Evolutionary conservation across 352 stramenopile species (phyloP).

Genomic region (Phytophthora gonapodyides): DNA sequence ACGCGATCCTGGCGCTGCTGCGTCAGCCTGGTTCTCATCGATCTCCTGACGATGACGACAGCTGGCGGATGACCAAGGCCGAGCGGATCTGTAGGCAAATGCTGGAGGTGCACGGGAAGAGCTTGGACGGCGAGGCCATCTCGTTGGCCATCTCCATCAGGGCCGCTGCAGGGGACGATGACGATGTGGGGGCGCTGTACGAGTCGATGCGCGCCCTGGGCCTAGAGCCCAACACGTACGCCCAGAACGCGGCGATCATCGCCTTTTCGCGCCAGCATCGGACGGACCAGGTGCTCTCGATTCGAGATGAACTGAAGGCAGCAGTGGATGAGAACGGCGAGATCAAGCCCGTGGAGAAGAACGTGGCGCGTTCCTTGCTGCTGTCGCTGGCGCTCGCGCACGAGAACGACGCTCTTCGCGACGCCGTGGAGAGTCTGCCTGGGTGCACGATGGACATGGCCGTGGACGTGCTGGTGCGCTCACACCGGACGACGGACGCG

Average conservation of each 20-base stretch:
- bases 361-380: constrained; percentile 66
- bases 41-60: constrained; percentile 9
- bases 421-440: constrained; percentile 49
- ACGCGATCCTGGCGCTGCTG: constrained; percentile 56
- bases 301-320: constrained; percentile 52
- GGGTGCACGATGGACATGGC: constrained; percentile 47
- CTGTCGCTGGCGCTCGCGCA: constrained; percentile 65
- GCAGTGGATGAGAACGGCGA: constrained; percentile 16
- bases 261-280: constrained; percentile 67
- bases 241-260: constrained; percentile 72
- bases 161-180: constrained; percentile 66
- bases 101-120: constrained; percentile 55
- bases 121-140: constrained; percentile 66
- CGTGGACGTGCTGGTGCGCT: constrained; percentile 42
- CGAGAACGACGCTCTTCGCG: constrained; percentile 47
- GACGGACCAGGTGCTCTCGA: constrained; percentile 59
- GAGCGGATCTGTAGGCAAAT: constrained; percentile 73
- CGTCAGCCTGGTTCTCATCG: constrained; percentile 32
- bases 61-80: constrained; percentile 49
- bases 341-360: constrained; percentile 31
- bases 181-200: constrained; percentile 77
- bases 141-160: constrained; percentile 85
- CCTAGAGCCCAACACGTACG: constrained; percentile 75
- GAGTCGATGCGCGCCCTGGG: constrained; percentile 68
- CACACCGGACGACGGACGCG: constrained; percentile 43